A percentile compares a stretch with the other conserved stretches of the same genome.
Evolutionary conservation across 306 rosid species (phyloP).

Genomic region (Glycine soja): DNA sequence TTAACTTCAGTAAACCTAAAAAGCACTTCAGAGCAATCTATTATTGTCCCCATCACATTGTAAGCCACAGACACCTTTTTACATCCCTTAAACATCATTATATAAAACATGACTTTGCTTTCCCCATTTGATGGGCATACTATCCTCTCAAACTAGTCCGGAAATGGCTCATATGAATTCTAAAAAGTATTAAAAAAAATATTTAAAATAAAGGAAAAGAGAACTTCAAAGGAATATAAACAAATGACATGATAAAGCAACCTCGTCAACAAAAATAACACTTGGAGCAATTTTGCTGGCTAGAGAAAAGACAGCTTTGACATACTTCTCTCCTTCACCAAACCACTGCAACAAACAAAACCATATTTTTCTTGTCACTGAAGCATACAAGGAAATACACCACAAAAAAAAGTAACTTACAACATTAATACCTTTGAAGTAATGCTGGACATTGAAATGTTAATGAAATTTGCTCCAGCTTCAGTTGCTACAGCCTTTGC

Average conservation of each 20-base stretch:
- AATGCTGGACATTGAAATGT: conserved; percentile 95
- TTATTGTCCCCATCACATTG: not conserved
- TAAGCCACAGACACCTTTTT: not conserved
- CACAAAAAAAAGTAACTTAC: not conserved
- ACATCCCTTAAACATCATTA: not conserved
- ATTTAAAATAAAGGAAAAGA: not conserved
- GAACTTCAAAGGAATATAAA: conserved; percentile 10
- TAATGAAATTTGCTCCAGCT: conserved; percentile 98
- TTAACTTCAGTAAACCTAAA: not conserved
- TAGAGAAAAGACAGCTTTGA: conserved; percentile 91
- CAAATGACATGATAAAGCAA: conserved; percentile 45
- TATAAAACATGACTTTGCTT: not conserved
- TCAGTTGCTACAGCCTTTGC: conserved; percentile 99
- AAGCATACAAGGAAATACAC: conserved; percentile 17
- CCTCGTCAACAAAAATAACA: conserved; percentile 96
- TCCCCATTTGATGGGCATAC: not conserved
- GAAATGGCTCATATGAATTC: not conserved
- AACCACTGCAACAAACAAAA: conserved; percentile 80
- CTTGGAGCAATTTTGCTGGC: conserved; percentile 99
- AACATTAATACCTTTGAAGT: conserved; percentile 78
- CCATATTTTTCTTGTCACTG: conserved; percentile 26
- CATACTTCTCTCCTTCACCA: conserved; percentile 97
- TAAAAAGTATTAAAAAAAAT: not conserved
- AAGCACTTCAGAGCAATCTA: not conserved
- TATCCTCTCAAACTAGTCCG: not conserved